Percentiles rank a stretch among this genome's conserved stretches.
Evolutionary conservation across 192 early-diverging fungal species (phyloP).

Genomic region (Podochytrium sp.): DNA sequence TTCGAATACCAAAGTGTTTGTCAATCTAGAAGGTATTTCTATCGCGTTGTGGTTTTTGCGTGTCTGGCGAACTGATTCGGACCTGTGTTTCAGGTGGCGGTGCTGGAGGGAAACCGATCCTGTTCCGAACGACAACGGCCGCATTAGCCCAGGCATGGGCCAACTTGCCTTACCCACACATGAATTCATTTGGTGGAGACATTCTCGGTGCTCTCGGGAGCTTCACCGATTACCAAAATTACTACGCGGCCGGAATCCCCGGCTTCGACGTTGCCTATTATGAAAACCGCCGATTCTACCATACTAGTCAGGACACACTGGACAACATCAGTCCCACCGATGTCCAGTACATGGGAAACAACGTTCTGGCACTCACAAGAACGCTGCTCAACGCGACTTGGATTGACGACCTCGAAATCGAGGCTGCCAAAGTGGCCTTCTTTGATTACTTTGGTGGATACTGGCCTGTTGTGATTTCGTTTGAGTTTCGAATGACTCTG

Average conservation of each 20-base stretch:
- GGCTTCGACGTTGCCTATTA: conserved; percentile 42
- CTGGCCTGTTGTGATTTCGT: not conserved
- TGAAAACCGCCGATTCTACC: conserved; percentile 39
- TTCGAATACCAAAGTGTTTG: not conserved
- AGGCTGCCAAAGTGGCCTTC: not conserved
- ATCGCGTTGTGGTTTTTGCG: too few species aligned
- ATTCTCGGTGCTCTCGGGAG: conserved; percentile 6
- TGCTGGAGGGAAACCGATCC: not conserved
- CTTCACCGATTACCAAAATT: conserved; percentile 45
- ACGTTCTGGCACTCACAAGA: conserved; percentile 28
- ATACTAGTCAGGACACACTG: conserved; percentile 37
- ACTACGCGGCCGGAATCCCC: conserved; percentile 29
- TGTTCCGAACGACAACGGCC: not conserved
- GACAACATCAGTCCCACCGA: conserved; percentile 21
- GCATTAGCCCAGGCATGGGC: not conserved
- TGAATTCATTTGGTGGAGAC: not conserved
- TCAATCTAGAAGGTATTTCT: not conserved
- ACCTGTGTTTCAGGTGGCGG: too few species aligned
- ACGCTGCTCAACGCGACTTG: not conserved
- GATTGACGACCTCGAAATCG: conserved; percentile 1
- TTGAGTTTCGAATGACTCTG: not conserved
- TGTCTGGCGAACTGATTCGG: too few species aligned
- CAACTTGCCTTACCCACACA: not conserved
- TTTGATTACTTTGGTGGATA: not conserved
- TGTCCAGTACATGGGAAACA: conserved; percentile 46